Evolutionary conservation across 2,329 filamentous ascomycete genomes (phyloP).

Genomic region (Sphaerulina populicola): DNA sequence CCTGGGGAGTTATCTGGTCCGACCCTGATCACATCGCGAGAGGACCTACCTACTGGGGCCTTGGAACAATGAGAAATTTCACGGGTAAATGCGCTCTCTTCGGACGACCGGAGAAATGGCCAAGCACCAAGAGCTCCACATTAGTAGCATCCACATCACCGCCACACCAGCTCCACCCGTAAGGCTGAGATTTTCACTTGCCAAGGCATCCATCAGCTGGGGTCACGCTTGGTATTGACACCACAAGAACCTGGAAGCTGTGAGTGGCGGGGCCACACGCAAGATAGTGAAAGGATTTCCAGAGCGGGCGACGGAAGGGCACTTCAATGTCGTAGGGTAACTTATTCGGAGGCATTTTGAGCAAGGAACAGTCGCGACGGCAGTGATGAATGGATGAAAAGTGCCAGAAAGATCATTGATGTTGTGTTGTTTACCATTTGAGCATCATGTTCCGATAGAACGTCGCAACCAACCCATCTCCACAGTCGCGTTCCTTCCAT

Average conservation of each 20-base stretch:
- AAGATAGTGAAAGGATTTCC: not conserved
- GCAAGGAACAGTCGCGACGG: too few relatives aligned
- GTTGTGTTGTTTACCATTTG: too few relatives aligned
- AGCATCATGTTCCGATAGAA: not conserved
- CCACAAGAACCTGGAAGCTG: not conserved
- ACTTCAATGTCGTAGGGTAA: too few relatives aligned
- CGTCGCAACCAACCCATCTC: not conserved
- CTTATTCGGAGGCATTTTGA: too few relatives aligned
- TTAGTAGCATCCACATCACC: not conserved
- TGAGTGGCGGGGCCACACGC: not conserved
- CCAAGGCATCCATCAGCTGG: not conserved
- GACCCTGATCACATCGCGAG: slow-evolving; percentile 20
- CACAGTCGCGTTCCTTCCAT: not conserved
- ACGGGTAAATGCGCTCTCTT: not conserved
- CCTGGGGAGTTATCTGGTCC: slow-evolving; percentile 30
- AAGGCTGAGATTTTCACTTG: not conserved
- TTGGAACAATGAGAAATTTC: not conserved
- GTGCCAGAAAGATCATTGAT: too few relatives aligned
- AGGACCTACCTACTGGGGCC: not conserved
- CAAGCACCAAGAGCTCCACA: not conserved
- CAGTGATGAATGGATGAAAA: too few relatives aligned
- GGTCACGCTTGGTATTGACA: not conserved
- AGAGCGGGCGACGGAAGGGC: not conserved
- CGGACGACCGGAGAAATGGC: not conserved
- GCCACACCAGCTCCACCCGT: slow-evolving; percentile 4